Conservation (phyloP, 2,329 filamentous ascomycete genomes). For the Talaromyces atroroseus region DNA sequence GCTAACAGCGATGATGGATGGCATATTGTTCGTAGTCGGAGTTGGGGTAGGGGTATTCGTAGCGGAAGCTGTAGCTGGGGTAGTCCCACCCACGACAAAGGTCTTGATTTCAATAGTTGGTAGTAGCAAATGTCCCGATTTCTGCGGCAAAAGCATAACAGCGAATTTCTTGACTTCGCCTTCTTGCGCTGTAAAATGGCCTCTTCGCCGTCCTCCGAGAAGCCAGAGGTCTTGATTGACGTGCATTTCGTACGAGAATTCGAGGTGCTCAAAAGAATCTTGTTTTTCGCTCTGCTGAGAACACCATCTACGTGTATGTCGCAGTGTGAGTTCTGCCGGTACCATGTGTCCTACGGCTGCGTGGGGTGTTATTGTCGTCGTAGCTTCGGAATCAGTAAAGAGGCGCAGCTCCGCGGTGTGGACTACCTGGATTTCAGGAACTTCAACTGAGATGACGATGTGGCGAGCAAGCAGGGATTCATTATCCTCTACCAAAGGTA, state of each 20-base stretch:
- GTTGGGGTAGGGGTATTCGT: slow-evolving; percentile 19
- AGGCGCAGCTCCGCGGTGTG: slow-evolving; percentile 58
- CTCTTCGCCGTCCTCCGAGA: slow-evolving; percentile 72
- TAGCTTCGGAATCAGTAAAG: slow-evolving; percentile 15
- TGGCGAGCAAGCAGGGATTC: slow-evolving; percentile 47
- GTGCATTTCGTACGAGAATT: slow-evolving; percentile 79
- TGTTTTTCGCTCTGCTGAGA: slow-evolving; percentile 20
- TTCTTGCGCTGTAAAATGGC: slow-evolving; percentile 58
- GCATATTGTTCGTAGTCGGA: slow-evolving; percentile 15
- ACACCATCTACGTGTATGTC: slow-evolving; percentile 53
- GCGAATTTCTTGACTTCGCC: slow-evolving; percentile 52
- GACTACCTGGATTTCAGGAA: slow-evolving; percentile 75
- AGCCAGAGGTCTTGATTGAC: slow-evolving; percentile 74
- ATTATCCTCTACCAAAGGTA: slow-evolving; percentile 25
- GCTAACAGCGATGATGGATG: not conserved
- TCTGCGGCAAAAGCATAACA: slow-evolving; percentile 72
- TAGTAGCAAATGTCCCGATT: slow-evolving; percentile 69
- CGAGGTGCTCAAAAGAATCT: slow-evolving; percentile 47
- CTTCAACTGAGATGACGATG: slow-evolving; percentile 83
- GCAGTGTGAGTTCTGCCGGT: slow-evolving; percentile 44
- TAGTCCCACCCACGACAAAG: slow-evolving; percentile 40
- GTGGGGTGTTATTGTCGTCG: not conserved
- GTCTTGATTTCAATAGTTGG: slow-evolving; percentile 71
- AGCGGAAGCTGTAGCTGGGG: not conserved
- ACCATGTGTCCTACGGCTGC: slow-evolving; percentile 45